Evolutionary conservation across 805 yeast species (phyloP).

Genomic region (Yamadazyma sp.): DNA sequence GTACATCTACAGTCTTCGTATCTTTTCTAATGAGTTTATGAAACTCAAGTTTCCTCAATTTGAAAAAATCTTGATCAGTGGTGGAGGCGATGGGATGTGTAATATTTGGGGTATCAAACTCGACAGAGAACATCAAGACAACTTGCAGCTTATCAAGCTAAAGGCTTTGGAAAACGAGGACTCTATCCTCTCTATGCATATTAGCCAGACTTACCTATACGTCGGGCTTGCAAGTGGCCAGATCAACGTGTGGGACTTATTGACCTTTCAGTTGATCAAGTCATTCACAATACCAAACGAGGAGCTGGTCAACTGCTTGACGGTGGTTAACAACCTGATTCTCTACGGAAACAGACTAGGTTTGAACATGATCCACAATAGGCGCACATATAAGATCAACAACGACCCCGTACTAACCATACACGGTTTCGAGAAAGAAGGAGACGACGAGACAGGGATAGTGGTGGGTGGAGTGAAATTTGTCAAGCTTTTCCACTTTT

Average conservation of each 20-base stretch:
- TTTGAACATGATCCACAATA: slow-evolving; percentile 29
- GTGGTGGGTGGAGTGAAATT: slow-evolving; percentile 14
- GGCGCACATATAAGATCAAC: slow-evolving; percentile 7
- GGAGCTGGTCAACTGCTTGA: slow-evolving; percentile 13
- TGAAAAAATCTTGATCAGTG: slow-evolving; percentile 35
- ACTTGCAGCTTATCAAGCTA: slow-evolving; percentile 14
- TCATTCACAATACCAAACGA: slow-evolving; percentile 22
- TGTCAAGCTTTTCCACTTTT: slow-evolving; percentile 6
- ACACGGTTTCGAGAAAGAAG: slow-evolving; percentile 1
- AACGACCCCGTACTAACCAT: slow-evolving; percentile 12
- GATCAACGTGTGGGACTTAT: slow-evolving; percentile 83
- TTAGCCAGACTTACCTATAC: slow-evolving; percentile 67
- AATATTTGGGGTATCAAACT: slow-evolving; percentile 71
- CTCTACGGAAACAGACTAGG: slow-evolving; percentile 17
- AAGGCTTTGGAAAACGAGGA: slow-evolving; percentile 60
- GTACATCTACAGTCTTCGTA: slow-evolving; percentile 71
- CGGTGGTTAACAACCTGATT: slow-evolving; percentile 8
- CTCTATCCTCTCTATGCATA: slow-evolving; percentile 68
- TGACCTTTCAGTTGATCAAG: slow-evolving; percentile 68
- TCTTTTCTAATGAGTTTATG: slow-evolving; percentile 23
- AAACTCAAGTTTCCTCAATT: slow-evolving; percentile 18
- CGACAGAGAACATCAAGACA: not conserved
- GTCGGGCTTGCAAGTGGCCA: slow-evolving; percentile 78
- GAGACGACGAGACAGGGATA: slow-evolving; percentile 1
- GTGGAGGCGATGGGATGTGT: slow-evolving; percentile 91